Evolutionary conservation across 2,329 filamentous ascomycete species (phyloP).

Genomic region (Fusarium neocosmosporiellum): DNA sequence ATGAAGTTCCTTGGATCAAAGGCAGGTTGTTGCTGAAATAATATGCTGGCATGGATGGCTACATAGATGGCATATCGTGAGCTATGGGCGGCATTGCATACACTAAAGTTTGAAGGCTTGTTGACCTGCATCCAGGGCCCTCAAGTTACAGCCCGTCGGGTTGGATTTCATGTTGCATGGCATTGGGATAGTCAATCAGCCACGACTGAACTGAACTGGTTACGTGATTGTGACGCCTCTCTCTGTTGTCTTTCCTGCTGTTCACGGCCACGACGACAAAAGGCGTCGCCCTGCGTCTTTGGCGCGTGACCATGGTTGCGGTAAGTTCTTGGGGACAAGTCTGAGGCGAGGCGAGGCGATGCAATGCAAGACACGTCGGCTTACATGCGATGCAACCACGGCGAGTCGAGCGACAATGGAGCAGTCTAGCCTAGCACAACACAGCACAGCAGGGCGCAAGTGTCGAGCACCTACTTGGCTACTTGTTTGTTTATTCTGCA

Average conservation of each 20-base stretch:
- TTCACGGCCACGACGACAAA: not conserved
- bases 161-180: not conserved
- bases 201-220: not conserved
- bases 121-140: not conserved
- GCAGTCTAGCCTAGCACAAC: not conserved
- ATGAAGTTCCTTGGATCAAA: not conserved
- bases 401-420: not conserved
- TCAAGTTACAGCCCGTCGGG: not conserved
- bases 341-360: conserved; percentile 10
- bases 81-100: not conserved
- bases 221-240: not conserved
- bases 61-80: not conserved
- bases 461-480: not conserved
- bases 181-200: not conserved
- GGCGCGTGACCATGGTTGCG: not conserved
- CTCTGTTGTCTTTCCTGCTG: not conserved
- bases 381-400: conserved; percentile 14
- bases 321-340: not conserved
- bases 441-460: not conserved
- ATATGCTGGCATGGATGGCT: not conserved
- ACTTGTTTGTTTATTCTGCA: not conserved
- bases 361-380: conserved; percentile 48
- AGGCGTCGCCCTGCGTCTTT: not conserved
- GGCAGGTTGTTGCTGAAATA: not conserved
- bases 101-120: not conserved